These are phyloP conservation scores for Ailanthus altissimus DNA, from an alignment of 345 rosid species.

Conservation along the genomic window DNA sequence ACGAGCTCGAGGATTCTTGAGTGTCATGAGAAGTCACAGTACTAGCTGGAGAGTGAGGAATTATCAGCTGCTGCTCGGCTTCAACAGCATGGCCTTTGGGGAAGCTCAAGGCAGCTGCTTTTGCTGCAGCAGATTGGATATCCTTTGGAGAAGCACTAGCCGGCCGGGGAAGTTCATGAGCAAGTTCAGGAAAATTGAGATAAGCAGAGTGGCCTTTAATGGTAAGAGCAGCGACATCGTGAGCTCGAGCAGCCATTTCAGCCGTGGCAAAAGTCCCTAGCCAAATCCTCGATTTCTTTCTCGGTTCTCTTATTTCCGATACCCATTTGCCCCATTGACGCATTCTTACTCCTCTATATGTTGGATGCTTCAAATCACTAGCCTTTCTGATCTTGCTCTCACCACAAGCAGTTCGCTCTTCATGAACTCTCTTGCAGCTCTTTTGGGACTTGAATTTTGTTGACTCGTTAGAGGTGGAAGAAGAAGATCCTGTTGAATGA, in stretches of 20 bases:
- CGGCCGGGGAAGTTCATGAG: conserved; percentile 64
- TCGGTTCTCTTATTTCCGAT: conserved; percentile 85
- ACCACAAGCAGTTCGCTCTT: not conserved
- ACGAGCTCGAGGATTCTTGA: conserved; percentile 33
- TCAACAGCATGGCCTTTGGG: conserved; percentile 14
- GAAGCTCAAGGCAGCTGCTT: conserved; percentile 55
- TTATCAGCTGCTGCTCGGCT: conserved; percentile 14
- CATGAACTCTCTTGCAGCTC: conserved; percentile 10
- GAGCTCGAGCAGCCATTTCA: conserved; percentile 98
- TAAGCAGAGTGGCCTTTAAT: conserved; percentile 74
- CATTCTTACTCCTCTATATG: conserved; percentile 78
- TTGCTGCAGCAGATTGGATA: conserved; percentile 80
- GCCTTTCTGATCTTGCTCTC: conserved; percentile 13
- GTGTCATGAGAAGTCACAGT: conserved; percentile 34
- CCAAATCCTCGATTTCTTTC: conserved; percentile 94
- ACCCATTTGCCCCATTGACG: conserved; percentile 99
- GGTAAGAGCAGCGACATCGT: conserved; percentile 82
- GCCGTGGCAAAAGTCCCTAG: conserved; percentile 81
- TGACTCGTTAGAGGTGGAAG: conserved; percentile 2
- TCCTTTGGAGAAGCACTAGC: conserved; percentile 70
- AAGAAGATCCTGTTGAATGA: conserved; percentile 6
- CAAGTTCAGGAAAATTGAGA: conserved; percentile 78
- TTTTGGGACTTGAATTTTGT: not conserved
- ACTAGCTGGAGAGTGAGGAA: conserved; percentile 38
- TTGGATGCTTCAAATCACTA: conserved; percentile 41